phyloP scores from a whole-genome alignment of 768 basidiomycete genomes.

The Mycena vitilis region DNA sequence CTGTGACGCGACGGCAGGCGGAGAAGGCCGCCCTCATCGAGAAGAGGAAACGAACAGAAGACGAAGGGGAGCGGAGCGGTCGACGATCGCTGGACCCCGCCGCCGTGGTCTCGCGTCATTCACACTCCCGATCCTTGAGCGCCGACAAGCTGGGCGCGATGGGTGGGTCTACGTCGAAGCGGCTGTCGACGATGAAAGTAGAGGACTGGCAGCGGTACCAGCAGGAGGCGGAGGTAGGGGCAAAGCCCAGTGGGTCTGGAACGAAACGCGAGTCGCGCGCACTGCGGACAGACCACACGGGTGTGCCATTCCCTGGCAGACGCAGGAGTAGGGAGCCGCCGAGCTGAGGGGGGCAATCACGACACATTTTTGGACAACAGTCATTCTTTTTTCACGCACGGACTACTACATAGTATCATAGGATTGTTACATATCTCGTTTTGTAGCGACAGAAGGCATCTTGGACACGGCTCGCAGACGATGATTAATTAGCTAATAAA shows the following conservation, averaged over 20 bases:
- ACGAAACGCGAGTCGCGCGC: constrained; percentile 52
- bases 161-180: constrained; percentile 60
- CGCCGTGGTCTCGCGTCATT: constrained; percentile 46
- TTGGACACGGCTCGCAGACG: not conserved
- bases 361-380: constrained; percentile 33
- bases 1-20: constrained; percentile 76
- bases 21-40: constrained; percentile 73
- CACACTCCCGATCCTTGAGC: constrained; percentile 68
- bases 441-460: constrained; percentile 12
- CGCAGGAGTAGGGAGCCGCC: constrained; percentile 51
- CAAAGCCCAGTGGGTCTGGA: constrained; percentile 36
- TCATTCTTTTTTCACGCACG: constrained; percentile 29
- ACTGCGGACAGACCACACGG: constrained; percentile 41
- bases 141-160: constrained; percentile 67
- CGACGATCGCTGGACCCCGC: constrained; percentile 48
- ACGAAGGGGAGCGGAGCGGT: constrained; percentile 49
- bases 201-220: constrained; percentile 89
- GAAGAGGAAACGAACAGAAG: constrained; percentile 60
- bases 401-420: constrained; percentile 24
- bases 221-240: constrained; percentile 53
- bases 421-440: constrained; percentile 18
- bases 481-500: not conserved
- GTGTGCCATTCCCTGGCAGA: constrained; percentile 70
- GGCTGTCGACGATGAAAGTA: constrained; percentile 82
- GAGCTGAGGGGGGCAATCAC: constrained; percentile 41